Percentiles rank a stretch among this genome's conserved stretches.
phyloP scores from a whole-genome alignment of 1,284 basidiomycete genomes.

The Chondrostereum purpureum region DNA sequence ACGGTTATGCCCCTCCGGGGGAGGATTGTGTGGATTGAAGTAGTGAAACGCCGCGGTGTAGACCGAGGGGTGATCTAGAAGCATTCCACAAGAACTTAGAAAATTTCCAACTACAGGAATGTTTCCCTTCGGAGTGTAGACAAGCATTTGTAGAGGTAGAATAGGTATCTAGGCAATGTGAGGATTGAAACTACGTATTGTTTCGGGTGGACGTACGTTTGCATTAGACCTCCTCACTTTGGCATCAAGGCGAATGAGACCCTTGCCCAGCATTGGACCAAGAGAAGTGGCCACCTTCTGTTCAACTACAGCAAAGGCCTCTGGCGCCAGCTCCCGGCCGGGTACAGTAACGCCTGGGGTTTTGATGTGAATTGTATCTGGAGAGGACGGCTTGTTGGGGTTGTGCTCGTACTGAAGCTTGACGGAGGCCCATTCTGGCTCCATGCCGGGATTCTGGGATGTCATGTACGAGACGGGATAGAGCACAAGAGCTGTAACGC shows the following conservation, averaged over 20 bases:
- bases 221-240: slow-evolving; percentile 60
- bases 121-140: slow-evolving; percentile 91
- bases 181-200: slow-evolving; percentile 7
- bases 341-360: slow-evolving; percentile 48
- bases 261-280: slow-evolving; percentile 76
- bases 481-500: slow-evolving; percentile 76
- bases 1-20: slow-evolving; percentile 58
- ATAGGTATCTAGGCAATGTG: slow-evolving; percentile 80
- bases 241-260: slow-evolving; percentile 80
- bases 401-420: slow-evolving; percentile 69
- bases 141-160: slow-evolving; percentile 76
- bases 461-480: slow-evolving; percentile 74
- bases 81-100: slow-evolving; percentile 60
- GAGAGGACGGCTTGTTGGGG: slow-evolving; percentile 44
- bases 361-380: slow-evolving; percentile 79
- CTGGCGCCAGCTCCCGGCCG: slow-evolving; percentile 44
- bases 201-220: slow-evolving; percentile 42
- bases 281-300: slow-evolving; percentile 72
- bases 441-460: slow-evolving; percentile 35
- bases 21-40: slow-evolving; percentile 83
- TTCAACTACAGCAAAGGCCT: slow-evolving; percentile 82
- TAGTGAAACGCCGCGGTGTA: slow-evolving; percentile 69
- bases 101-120: slow-evolving; percentile 75
- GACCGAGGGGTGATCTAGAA: slow-evolving; percentile 75
- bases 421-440: slow-evolving; percentile 71